Evolutionary conservation across 2,329 filamentous ascomycete species (phyloP).

Genomic region (Trichoderma semiorbis): DNA sequence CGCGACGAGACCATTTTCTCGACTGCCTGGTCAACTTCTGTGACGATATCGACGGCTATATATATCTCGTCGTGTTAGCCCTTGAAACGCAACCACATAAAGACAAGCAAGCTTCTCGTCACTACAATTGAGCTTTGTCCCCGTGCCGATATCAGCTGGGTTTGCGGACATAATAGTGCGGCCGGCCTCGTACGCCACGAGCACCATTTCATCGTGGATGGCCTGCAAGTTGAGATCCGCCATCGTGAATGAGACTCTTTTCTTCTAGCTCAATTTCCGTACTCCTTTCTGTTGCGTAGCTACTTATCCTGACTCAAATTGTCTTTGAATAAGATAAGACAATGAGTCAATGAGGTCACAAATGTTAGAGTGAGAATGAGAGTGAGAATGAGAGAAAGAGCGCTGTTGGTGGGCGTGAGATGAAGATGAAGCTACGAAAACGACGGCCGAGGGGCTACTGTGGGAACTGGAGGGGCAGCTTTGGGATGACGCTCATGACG

Average conservation of each 20-base stretch:
- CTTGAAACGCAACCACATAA: neutral
- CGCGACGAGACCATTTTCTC: slow-evolving; percentile 57
- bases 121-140: slow-evolving; percentile 64
- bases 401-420: neutral
- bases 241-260: slow-evolving; percentile 37
- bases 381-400: neutral
- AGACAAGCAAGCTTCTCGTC: neutral
- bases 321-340: neutral
- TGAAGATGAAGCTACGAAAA: neutral
- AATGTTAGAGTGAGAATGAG: neutral
- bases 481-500: neutral
- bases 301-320: neutral
- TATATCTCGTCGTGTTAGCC: slow-evolving; percentile 2
- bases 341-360: neutral
- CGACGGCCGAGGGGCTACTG: neutral
- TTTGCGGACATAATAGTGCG: slow-evolving; percentile 61
- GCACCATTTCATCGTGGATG: slow-evolving; percentile 59
- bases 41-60: slow-evolving; percentile 64
- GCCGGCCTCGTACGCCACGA: slow-evolving; percentile 61
- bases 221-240: slow-evolving; percentile 56
- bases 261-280: neutral
- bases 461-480: slow-evolving; percentile 18
- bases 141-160: slow-evolving; percentile 53
- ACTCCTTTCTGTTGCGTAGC: neutral
- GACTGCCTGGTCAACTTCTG: slow-evolving; percentile 63